Evolutionary conservation across 176 grass and related monocot genomes (phyloP).

Genomic region (Aegilops longissima): DNA sequence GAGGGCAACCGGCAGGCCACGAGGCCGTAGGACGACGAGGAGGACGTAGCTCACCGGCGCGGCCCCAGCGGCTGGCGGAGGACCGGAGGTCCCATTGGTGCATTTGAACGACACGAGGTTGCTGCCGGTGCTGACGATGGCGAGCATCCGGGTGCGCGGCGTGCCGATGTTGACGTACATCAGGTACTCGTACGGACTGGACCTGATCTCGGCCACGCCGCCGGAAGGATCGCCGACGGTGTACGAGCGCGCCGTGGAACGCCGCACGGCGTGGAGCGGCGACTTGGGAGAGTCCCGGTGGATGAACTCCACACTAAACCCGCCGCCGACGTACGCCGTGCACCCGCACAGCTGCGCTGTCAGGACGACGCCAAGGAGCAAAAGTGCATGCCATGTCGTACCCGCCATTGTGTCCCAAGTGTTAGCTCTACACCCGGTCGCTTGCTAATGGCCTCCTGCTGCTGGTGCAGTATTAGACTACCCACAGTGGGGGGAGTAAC

Average conservation of each 20-base stretch:
- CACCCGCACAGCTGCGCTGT: background rate
- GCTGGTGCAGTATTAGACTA: background rate
- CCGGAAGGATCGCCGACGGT: background rate
- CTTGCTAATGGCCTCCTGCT: background rate
- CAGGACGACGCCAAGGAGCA: slow-evolving; percentile 10
- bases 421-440: too few relatives aligned
- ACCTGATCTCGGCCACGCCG: slow-evolving; percentile 37
- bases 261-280: slow-evolving; percentile 35
- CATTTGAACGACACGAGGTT: slow-evolving; percentile 58
- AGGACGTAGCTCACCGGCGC: background rate
- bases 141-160: slow-evolving; percentile 33
- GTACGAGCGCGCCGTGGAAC: slow-evolving; percentile 19
- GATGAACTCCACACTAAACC: slow-evolving; percentile 65
- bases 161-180: slow-evolving; percentile 43
- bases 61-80: too few relatives aligned
- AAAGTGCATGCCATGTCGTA: background rate
- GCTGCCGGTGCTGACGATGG: slow-evolving; percentile 59
- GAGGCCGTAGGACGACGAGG: slow-evolving; percentile 41
- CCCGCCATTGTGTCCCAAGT: slow-evolving; percentile 25
- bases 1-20: slow-evolving; percentile 17
- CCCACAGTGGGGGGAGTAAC: too few relatives aligned
- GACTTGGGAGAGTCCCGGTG: slow-evolving; percentile 58
- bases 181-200: slow-evolving; percentile 44
- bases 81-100: background rate
- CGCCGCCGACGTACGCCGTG: background rate